Conservation (phyloP, 2,329 filamentous ascomycete genomes). For the Arthrobotrys megalospora region DNA sequence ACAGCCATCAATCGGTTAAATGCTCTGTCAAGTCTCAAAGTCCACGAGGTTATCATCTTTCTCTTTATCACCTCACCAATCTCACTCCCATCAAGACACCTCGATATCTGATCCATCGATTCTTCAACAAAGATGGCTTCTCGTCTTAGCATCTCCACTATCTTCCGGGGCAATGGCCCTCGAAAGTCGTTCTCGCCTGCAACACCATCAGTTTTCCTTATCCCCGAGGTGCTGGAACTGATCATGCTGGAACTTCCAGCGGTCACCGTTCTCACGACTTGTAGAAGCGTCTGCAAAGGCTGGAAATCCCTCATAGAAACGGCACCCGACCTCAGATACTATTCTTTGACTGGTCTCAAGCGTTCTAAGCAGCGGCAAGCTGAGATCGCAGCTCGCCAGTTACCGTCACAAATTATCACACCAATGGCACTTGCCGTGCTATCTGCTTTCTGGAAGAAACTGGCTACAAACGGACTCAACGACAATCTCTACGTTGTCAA, state of each 20-base stretch:
- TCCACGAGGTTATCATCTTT: slow-evolving; percentile 3
- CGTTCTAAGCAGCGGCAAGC: slow-evolving; percentile 3
- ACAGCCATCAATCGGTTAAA: slow-evolving; percentile 27
- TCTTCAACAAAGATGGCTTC: slow-evolving; percentile 2
- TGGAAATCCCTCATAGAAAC: slow-evolving; percentile 38
- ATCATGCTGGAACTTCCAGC: slow-evolving; percentile 48
- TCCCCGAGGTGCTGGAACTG: slow-evolving; percentile 31
- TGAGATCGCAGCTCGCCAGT: background rate
- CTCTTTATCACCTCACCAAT: background rate
- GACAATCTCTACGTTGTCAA: background rate
- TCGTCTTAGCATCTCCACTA: slow-evolving; percentile 10
- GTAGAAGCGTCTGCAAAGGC: slow-evolving; percentile 26
- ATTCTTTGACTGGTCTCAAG: slow-evolving; percentile 19
- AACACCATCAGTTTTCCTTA: slow-evolving; percentile 24
- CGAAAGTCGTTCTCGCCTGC: slow-evolving; percentile 11
- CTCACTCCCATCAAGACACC: background rate
- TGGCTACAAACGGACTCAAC: slow-evolving; percentile 28
- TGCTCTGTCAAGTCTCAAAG: slow-evolving; percentile 1
- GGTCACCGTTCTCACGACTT: slow-evolving; percentile 28
- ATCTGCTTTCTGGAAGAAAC: slow-evolving; percentile 27
- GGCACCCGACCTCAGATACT: slow-evolving; percentile 16
- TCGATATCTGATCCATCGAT: background rate
- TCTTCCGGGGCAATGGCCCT: slow-evolving; percentile 25
- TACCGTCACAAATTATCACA: slow-evolving; percentile 17
- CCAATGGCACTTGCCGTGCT: slow-evolving; percentile 39